A percentile compares a stretch with the other conserved stretches of the same genome.
Evolutionary conservation across 2,329 filamentous ascomycete species (phyloP).

Genomic region (Raffaelea ambrosiae): DNA sequence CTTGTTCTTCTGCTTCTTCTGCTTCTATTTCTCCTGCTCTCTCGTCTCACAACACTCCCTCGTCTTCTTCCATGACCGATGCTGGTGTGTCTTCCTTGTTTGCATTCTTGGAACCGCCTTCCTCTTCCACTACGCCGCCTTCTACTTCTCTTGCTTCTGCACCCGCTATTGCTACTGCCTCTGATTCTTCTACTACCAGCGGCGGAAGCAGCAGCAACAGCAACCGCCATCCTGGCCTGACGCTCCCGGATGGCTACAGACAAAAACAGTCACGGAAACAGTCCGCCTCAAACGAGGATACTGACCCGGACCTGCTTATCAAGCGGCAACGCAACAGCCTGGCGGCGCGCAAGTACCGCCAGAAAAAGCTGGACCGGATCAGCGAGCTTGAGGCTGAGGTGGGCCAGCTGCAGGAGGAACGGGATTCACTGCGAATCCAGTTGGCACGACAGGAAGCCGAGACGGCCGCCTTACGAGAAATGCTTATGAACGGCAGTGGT

Average conservation of each 20-base stretch:
- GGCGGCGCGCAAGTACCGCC: conserved; percentile 54
- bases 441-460: conserved; percentile 52
- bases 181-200: neutral
- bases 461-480: conserved; percentile 43
- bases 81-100: neutral
- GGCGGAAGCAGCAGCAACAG: neutral
- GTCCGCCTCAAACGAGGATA: neutral
- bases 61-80: no score
- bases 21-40: neutral
- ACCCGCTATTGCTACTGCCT: neutral
- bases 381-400: conserved; percentile 45
- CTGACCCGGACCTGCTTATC: conserved; percentile 17
- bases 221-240: neutral
- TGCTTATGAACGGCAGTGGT: conserved; percentile 17
- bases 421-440: conserved; percentile 46
- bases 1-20: neutral
- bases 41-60: neutral
- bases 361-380: conserved; percentile 55
- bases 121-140: neutral
- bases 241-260: neutral
- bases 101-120: neutral
- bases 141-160: neutral
- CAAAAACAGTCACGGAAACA: no score
- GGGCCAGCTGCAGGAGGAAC: conserved; percentile 41
- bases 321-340: conserved; percentile 56